Base-by-base conservation (phyloP, 305 asterid species). In the Euphrasia arctica region DNA sequence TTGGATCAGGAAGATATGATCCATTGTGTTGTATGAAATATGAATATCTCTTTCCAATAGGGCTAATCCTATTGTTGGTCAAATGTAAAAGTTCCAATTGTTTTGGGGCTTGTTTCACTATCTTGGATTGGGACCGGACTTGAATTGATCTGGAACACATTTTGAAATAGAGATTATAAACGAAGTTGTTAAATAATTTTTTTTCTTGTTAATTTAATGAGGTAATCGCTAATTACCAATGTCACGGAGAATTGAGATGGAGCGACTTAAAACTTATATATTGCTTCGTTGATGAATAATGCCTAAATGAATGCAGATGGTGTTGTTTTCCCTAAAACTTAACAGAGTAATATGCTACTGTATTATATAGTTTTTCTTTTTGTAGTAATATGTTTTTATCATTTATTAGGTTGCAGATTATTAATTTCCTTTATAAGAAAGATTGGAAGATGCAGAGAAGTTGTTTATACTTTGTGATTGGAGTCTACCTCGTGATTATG, bases 1-100 rank as follows among this genome's bases (percentile, higher is more conserved):
- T 43, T 43, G 11, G 47, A 22, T 25, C 5, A 5, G 25, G 61
- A 64, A 64, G 11, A 64, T 32, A 15, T 64, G 52, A 27, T 34
- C 31, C 31, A 62, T 28, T 31, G 15, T 34, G 27, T 31, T 62
- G 43, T 8, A 28, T 31, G 67, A n/a, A 60, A 31, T 8, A 36
- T 50, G 29, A 15, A 51, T 4, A 13, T 51, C 18, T 7, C 25
- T 9, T 9, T 54, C 8, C 59, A 54, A 3, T 54, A 9, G 14
- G 60, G 39, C 39, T 54, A 25, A 54, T 8, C 3, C 41, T 25
- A 28, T 54, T 27, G 41, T 28, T 27, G 39, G 58, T 52, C 31
- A 28, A 54, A 25, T 25, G 36, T 1, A 9, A 4, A 54, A 54
- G 31, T 54, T 54, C 31, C 12, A 25, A 22, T 25, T 54, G 13